These are phyloP conservation scores for Trametes sp. DNA, from an alignment of 1,284 basidiomycete genomes.

Conservation along the genomic window DNA sequence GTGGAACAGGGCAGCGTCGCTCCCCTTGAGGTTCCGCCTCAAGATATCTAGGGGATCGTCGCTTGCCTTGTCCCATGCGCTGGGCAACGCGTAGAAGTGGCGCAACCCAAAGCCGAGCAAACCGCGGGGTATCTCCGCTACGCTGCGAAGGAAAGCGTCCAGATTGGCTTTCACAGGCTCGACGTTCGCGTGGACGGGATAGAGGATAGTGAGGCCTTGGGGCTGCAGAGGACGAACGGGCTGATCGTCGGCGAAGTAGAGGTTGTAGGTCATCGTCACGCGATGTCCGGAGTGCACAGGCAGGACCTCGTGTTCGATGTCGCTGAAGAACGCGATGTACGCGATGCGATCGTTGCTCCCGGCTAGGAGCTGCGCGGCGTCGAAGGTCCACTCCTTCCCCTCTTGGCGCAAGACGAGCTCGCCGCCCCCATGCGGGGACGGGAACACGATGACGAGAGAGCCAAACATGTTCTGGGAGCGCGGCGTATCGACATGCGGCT, in stretches of 20 bases:
- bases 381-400: conserved; percentile 39
- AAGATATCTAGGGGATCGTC: conserved; percentile 2
- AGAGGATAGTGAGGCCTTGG: not conserved
- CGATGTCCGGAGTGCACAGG: conserved; percentile 49
- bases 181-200: not conserved
- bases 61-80: not conserved
- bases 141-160: conserved; percentile 31
- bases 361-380: conserved; percentile 39
- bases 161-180: not conserved
- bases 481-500: conserved; percentile 52
- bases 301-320: conserved; percentile 54
- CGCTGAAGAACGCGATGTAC: conserved; percentile 51
- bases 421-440: conserved; percentile 50
- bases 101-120: conserved; percentile 46
- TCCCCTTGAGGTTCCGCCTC: conserved; percentile 12
- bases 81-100: conserved; percentile 41
- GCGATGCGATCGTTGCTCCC: conserved; percentile 36
- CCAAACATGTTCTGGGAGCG: conserved; percentile 41
- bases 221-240: not conserved
- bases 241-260: not conserved
- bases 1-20: conserved; percentile 12
- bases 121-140: conserved; percentile 41
- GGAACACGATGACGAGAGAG: conserved; percentile 51
- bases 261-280: conserved; percentile 46
- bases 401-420: conserved; percentile 44